These are phyloP conservation scores for Acer campestre DNA, from an alignment of 345 rosid species.

Conservation along the genomic window DNA sequence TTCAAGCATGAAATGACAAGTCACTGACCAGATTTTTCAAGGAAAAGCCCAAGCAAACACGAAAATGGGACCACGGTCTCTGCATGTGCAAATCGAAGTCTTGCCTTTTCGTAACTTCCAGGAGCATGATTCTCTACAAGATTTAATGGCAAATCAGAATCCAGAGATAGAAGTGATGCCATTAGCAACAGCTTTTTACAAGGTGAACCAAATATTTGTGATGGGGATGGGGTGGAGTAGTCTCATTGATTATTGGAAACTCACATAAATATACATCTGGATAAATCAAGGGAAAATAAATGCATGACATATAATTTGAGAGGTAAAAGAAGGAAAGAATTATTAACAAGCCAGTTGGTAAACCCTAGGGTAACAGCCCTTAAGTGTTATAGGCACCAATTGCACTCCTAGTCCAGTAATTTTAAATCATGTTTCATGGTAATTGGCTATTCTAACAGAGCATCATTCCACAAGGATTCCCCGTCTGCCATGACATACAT, in stretches of 20 bases:
- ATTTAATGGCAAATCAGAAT: constrained; percentile 1
- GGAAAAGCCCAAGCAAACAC: constrained; percentile 96
- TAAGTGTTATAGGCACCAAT: neutral
- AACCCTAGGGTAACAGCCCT: neutral
- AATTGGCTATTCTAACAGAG: neutral
- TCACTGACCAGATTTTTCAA: constrained; percentile 75
- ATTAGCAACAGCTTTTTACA: constrained; percentile 12
- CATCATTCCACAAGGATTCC: neutral
- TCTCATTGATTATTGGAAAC: neutral
- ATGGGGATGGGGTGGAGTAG: neutral
- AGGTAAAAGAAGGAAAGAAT: neutral
- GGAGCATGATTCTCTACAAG: constrained; percentile 64
- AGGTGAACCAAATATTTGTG: constrained; percentile 1
- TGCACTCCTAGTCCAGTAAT: neutral
- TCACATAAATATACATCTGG: constrained; percentile 1
- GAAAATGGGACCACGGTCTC: constrained; percentile 95
- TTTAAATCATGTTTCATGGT: neutral
- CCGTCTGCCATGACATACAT: neutral
- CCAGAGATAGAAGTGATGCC: constrained; percentile 10
- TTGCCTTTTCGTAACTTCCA: constrained; percentile 90
- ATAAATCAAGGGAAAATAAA: neutral
- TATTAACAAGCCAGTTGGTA: neutral
- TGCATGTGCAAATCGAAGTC: constrained; percentile 96
- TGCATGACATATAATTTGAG: neutral
- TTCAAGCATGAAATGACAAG: neutral